phyloP scores from a whole-genome alignment of 805 yeast species.

The Ogataea sp. region DNA sequence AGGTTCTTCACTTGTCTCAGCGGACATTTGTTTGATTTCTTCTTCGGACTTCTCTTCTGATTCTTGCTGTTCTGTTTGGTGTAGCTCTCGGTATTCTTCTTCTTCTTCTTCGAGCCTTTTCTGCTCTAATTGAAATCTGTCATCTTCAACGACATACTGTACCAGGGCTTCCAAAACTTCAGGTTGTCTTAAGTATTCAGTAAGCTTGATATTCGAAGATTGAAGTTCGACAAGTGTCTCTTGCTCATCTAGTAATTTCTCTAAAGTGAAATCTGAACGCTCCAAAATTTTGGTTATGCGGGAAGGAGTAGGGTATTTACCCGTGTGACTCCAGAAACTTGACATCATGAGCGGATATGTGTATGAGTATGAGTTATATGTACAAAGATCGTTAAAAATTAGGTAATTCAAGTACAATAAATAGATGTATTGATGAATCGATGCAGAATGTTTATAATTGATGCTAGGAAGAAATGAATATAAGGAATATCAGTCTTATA shows the following conservation, averaged over 20 bases:
- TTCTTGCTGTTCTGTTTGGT: no score
- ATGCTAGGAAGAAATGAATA: no score
- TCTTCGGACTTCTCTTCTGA: background rate
- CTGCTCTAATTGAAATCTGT: constrained; percentile 30
- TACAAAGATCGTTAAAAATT: background rate
- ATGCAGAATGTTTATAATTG: no score
- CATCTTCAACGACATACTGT: constrained; percentile 50
- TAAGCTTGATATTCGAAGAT: constrained; percentile 63
- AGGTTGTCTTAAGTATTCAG: constrained; percentile 75
- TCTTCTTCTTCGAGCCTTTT: constrained; percentile 2
- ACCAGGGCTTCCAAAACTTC: constrained; percentile 63
- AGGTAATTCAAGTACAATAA: background rate
- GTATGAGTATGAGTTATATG: no score
- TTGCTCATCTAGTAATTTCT: constrained; percentile 64
- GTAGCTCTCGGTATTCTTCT: background rate
- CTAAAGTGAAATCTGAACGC: constrained; percentile 36
- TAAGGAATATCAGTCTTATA: no score
- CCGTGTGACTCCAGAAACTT: constrained; percentile 31
- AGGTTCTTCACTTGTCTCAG: constrained; percentile 1
- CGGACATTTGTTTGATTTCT: constrained; percentile 12
- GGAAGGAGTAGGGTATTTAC: constrained; percentile 52
- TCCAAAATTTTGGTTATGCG: constrained; percentile 47
- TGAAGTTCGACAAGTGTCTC: constrained; percentile 67
- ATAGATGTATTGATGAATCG: background rate
- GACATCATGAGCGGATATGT: constrained; percentile 15